Evolutionary conservation across 371 early-diverging fungal species (phyloP).

Genomic region (Rhizopus microsporus): DNA sequence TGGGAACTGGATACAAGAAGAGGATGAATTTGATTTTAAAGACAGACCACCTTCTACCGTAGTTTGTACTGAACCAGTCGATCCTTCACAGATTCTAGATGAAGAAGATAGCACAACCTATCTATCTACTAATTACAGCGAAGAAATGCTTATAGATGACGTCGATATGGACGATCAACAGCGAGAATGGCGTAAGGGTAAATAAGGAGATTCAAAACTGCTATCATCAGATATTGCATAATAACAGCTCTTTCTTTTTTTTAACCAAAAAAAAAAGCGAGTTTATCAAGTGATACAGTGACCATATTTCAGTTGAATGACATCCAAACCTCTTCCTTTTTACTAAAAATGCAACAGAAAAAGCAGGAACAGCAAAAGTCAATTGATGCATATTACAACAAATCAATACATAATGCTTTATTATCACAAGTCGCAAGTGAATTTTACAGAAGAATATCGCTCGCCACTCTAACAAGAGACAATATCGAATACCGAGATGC

Average conservation of each 20-base stretch:
- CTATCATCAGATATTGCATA: neutral
- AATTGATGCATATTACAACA: slow-evolving; percentile 33
- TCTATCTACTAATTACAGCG: slow-evolving; percentile 1
- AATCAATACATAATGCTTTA: slow-evolving; percentile 61
- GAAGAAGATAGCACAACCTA: slow-evolving; percentile 4
- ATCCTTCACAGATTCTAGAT: slow-evolving; percentile 7
- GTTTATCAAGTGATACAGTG: slow-evolving; percentile 19
- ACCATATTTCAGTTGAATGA: slow-evolving; percentile 7
- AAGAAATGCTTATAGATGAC: neutral
- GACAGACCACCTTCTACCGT: slow-evolving; percentile 44
- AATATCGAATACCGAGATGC: slow-evolving; percentile 75
- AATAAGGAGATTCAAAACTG: slow-evolving; percentile 3
- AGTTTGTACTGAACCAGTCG: slow-evolving; percentile 21
- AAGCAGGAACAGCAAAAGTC: slow-evolving; percentile 37
- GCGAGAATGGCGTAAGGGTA: slow-evolving; percentile 22
- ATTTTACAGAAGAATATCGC: slow-evolving; percentile 52
- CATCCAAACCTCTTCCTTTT: slow-evolving; percentile 13
- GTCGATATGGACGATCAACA: neutral
- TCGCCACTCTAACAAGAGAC: slow-evolving; percentile 73
- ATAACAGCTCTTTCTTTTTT: slow-evolving; percentile 5
- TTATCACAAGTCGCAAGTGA: slow-evolving; percentile 76
- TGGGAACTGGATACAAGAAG: slow-evolving; percentile 9
- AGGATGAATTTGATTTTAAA: slow-evolving; percentile 44
- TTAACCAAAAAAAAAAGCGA: slow-evolving; percentile 6
- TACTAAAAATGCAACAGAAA: slow-evolving; percentile 36